Percentiles rank a stretch among this genome's conserved stretches.
Conservation (phyloP, 129 eudicot genomes). For the Silybum marianum region DNA sequence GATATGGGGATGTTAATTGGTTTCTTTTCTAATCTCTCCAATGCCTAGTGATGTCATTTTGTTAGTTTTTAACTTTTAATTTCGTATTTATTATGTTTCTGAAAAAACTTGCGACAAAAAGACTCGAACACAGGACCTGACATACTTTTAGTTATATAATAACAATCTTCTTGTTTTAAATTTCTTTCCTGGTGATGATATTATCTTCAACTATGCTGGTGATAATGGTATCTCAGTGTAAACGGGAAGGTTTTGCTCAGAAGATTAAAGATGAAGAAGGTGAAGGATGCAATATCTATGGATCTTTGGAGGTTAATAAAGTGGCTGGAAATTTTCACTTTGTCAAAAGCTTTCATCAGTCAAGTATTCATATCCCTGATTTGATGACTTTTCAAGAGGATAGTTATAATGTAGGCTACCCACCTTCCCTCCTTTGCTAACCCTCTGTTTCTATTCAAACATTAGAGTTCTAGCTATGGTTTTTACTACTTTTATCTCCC, state of each 20-base stretch:
- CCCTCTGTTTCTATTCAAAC: background rate
- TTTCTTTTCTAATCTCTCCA: background rate
- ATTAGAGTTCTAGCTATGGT: background rate
- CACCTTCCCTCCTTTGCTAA: background rate
- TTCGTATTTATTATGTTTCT: no score
- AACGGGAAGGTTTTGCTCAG: slow-evolving; percentile 90
- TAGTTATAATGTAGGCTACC: slow-evolving; percentile 65
- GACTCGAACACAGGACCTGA: no score
- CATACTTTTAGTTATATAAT: background rate
- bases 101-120: no score
- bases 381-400: slow-evolving; percentile 67
- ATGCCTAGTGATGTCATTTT: background rate
- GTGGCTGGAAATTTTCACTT: slow-evolving; percentile 98
- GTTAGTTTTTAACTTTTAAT: no score
- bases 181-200: slow-evolving; percentile 8
- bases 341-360: slow-evolving; percentile 83
- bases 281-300: slow-evolving; percentile 94
- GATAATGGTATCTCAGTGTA: slow-evolving; percentile 53
- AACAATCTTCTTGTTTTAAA: background rate
- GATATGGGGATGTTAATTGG: background rate
- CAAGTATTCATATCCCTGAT: slow-evolving; percentile 57
- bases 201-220: slow-evolving; percentile 11
- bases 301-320: slow-evolving; percentile 87
- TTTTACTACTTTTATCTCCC: background rate
- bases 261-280: slow-evolving; percentile 91